Percentiles rank a stretch among this genome's conserved stretches.
These are phyloP conservation scores for Avena atlantica DNA, from an alignment of 176 grass and related monocot species.

Conservation along the genomic window DNA sequence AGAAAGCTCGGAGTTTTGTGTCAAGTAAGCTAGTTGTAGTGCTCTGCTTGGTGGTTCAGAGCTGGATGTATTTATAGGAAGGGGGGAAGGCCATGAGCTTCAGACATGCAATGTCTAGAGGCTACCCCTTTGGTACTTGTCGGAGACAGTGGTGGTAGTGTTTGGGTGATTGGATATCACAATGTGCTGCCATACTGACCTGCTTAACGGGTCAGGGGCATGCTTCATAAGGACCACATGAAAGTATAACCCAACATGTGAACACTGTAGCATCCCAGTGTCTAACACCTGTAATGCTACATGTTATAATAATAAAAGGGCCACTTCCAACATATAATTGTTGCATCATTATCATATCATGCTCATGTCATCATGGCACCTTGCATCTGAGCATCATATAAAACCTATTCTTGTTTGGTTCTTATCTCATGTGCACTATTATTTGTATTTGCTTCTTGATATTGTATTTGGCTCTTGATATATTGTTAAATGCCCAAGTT, in stretches of 20 bases:
- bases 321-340: too few species aligned
- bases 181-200: slow-evolving; percentile 26
- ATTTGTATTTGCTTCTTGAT: too few species aligned
- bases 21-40: slow-evolving; percentile 7
- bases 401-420: too few species aligned
- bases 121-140: slow-evolving; percentile 24
- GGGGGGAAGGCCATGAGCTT: slow-evolving; percentile 30
- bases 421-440: too few species aligned
- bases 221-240: slow-evolving; percentile 3
- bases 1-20: slow-evolving; percentile 18
- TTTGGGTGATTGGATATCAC: neutral
- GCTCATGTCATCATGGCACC: too few species aligned
- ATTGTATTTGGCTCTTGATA: too few species aligned
- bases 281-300: too few species aligned
- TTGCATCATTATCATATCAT: too few species aligned
- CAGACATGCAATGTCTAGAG: slow-evolving; percentile 44
- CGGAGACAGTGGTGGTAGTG: neutral
- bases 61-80: slow-evolving; percentile 41
- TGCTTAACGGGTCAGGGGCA: neutral
- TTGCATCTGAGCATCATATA: too few species aligned
- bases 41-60: slow-evolving; percentile 14
- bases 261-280: too few species aligned
- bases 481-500: too few species aligned
- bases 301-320: too few species aligned
- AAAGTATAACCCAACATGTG: slow-evolving; percentile 6